Conservation (phyloP, 106 monocot species). For the Narthecium ossifragum region DNA sequence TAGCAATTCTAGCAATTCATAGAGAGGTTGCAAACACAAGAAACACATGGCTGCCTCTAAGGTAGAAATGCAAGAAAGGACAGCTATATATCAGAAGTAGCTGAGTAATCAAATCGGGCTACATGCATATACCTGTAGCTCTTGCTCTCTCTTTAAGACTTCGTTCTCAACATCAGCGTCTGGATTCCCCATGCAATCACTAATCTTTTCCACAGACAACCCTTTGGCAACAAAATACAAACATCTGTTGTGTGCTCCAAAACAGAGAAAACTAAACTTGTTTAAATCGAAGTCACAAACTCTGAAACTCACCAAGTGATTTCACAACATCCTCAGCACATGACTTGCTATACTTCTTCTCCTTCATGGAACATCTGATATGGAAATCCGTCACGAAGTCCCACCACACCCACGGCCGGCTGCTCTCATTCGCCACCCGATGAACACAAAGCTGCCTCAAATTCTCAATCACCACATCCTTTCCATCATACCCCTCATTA, state of each 20-base stretch:
- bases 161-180: constrained; percentile 66
- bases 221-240: constrained; percentile 43
- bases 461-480: constrained; percentile 81
- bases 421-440: constrained; percentile 53
- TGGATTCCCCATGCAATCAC: constrained; percentile 88
- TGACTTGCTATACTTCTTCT: constrained; percentile 64
- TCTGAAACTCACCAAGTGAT: constrained; percentile 50
- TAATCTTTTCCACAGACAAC: constrained; percentile 55
- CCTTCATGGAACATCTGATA: constrained; percentile 84
- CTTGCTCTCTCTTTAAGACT: constrained; percentile 80
- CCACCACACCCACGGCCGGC: constrained; percentile 85
- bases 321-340: constrained; percentile 77
- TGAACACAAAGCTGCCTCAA: constrained; percentile 91
- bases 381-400: constrained; percentile 88
- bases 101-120: neutral
- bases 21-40: no score
- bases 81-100: no score
- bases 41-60: no score
- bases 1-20: no score
- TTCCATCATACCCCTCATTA: constrained; percentile 71
- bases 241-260: no score
- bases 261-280: no score
- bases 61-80: no score
- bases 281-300: no score
- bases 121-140: constrained; percentile 50